Base-by-base conservation (phyloP, 192 early-diverging fungal genomes). In the Diversispora epigaea region DNA sequence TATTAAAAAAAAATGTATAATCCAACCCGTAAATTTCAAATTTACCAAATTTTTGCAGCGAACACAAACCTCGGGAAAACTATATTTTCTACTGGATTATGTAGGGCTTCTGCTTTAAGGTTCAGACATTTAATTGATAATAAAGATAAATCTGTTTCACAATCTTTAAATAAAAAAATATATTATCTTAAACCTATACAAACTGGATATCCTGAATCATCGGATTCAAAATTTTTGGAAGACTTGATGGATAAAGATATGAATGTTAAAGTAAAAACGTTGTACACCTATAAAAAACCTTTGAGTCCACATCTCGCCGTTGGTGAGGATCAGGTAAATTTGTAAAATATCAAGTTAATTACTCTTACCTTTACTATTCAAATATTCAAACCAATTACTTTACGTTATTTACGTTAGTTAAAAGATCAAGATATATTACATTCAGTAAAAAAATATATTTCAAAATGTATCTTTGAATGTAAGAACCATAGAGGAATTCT, bases 1-100 rank as follows among this genome's bases (percentile, higher is more conserved):
- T 14, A 54, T 54, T 17, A 54, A 17, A 54, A 54, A 54, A 54
- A 14, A 2, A 54, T 54, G 50, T 78, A 84, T 72, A 71, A 81
- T 15, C 82, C 83, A 5, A 84, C 85, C 2, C 54, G 84, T 64
- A 80, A 84, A 43, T 86, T 89, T 77, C 85, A 89, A 79, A 81
- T 84, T 22, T 87, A 87, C 76, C 86, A 89, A 77, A 79, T 93
- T 44, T 93, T 93, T 80, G 86, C 89, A 0, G 89, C 93, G 52
- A 94, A 94, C 78, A 94, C 93, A 11, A 89, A 92, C 76, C 86
- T 93, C 17, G 93, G 93, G 25, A 95, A 95, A 83, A 93, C 93
- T 2, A 78, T 95, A 21, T 81, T 91, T 65, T 88, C 90, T 22
- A 83, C 92, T 9, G 88, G 89, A 39, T 81, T 95, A 22, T 87